These are phyloP conservation scores for Forsythia viridissima DNA, from an alignment of 257 asterid species.

Conservation along the genomic window DNA sequence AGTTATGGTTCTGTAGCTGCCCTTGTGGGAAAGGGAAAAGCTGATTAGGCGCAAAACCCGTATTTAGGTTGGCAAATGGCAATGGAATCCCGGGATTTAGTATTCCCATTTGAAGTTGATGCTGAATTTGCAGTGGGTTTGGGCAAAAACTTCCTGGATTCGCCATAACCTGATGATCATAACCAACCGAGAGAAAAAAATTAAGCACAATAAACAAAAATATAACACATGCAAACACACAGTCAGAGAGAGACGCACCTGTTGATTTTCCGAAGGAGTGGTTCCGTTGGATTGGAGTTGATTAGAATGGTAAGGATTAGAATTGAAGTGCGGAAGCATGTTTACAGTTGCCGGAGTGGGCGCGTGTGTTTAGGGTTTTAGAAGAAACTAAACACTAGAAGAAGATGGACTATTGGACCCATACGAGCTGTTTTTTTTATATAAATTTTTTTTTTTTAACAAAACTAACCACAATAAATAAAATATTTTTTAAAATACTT, in stretches of 20 bases:
- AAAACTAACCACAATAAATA: too few species aligned
- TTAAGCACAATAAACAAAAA: not conserved
- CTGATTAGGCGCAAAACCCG: conserved; percentile 43
- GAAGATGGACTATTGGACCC: too few species aligned
- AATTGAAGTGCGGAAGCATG: conserved; percentile 49
- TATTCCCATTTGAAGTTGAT: conserved; percentile 44
- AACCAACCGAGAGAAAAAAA: conserved; percentile 6
- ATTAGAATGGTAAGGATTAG: conserved; percentile 36
- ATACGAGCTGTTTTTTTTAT: too few species aligned
- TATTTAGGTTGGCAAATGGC: conserved; percentile 44
- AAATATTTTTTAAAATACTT: too few species aligned
- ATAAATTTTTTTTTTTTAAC: too few species aligned
- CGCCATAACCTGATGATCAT: conserved; percentile 46
- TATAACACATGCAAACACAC: not conserved
- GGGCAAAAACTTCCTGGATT: conserved; percentile 44
- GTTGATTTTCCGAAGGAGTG: conserved; percentile 38
- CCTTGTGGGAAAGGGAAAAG: conserved; percentile 50
- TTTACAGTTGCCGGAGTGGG: not conserved
- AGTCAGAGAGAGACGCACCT: conserved; percentile 27
- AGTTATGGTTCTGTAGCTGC: conserved; percentile 31
- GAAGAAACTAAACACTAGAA: not conserved
- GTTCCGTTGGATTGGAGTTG: conserved; percentile 42
- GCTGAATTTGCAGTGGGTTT: conserved; percentile 43
- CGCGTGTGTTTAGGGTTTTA: conserved; percentile 31
- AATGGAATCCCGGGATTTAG: conserved; percentile 48